These are phyloP conservation scores for Neofusicoccum laricinum DNA, from an alignment of 2,329 filamentous ascomycete genomes.

Conservation along the genomic window DNA sequence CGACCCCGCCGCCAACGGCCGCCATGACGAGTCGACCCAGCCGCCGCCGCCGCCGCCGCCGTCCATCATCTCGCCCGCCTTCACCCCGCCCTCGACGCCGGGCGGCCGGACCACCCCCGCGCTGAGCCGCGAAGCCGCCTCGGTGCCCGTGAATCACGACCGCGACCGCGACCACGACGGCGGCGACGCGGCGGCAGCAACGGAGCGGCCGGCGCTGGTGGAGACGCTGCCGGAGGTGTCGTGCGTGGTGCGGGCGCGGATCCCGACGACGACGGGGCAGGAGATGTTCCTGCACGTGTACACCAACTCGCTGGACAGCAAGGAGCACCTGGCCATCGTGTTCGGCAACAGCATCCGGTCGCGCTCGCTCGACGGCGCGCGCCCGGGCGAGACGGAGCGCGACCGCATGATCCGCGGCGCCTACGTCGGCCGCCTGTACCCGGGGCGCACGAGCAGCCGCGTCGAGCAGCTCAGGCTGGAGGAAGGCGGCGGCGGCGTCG, in stretches of 20 bases:
- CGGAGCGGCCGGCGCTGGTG: constrained; percentile 61
- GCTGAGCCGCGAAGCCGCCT: constrained; percentile 33
- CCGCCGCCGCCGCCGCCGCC: constrained; percentile 37
- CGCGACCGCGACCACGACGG: too few species aligned
- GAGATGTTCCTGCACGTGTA: constrained; percentile 98
- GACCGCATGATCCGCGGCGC: constrained; percentile 93
- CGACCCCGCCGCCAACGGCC: not conserved
- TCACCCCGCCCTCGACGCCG: constrained; percentile 35
- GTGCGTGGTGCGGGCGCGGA: constrained; percentile 90
- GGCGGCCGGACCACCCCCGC: constrained; percentile 26
- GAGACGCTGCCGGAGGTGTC: constrained; percentile 78
- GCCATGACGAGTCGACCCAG: not conserved
- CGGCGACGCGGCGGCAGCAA: not conserved
- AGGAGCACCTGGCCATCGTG: constrained; percentile 95
- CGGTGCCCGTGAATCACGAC: constrained; percentile 43
- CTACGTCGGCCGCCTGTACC: constrained; percentile 83
- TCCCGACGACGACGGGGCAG: constrained; percentile 84
- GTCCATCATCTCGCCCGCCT: constrained; percentile 47
- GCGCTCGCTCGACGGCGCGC: constrained; percentile 66
- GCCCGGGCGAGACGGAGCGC: constrained; percentile 77
- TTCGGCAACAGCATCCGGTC: constrained; percentile 82
- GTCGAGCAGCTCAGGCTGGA: constrained; percentile 51
- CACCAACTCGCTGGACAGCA: constrained; percentile 86
- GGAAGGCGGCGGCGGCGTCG: constrained; percentile 24
- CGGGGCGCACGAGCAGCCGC: constrained; percentile 75